Conservation (phyloP, 148 eudicot genomes). For the Chenopodium quinoa region DNA sequence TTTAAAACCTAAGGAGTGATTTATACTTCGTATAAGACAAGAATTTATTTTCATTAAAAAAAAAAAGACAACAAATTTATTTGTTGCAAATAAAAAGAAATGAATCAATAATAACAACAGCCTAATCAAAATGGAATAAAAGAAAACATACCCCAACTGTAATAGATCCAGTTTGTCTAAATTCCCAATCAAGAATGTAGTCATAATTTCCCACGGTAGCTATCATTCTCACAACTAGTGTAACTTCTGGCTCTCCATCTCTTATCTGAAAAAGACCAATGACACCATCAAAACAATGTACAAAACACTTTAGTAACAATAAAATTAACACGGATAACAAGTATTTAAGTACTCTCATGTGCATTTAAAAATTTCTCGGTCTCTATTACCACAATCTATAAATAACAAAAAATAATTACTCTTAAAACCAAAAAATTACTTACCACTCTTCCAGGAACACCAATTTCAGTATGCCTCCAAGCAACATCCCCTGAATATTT, state of each 20-base stretch:
- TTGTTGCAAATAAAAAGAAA: no score
- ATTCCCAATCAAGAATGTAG: slow-evolving; percentile 90
- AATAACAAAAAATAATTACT: neutral
- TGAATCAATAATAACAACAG: no score
- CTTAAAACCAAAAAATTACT: neutral
- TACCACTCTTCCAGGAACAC: slow-evolving; percentile 80
- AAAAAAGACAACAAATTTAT: no score
- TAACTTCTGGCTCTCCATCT: slow-evolving; percentile 58
- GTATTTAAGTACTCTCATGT: no score
- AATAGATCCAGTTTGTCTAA: slow-evolving; percentile 75
- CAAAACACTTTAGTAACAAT: no score
- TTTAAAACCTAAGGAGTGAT: no score
- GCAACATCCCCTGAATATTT: slow-evolving; percentile 58
- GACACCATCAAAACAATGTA: neutral
- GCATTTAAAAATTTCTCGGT: no score
- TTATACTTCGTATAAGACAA: no score
- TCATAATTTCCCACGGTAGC: slow-evolving; percentile 92
- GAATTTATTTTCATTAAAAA: no score
- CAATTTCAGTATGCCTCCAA: slow-evolving; percentile 85
- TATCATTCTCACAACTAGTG: slow-evolving; percentile 79
- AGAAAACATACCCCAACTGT: slow-evolving; percentile 49
- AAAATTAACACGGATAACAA: no score
- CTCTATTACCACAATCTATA: no score
- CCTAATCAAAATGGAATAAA: no score
- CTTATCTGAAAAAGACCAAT: slow-evolving; percentile 45